Conservation (phyloP, 1,284 basidiomycete species). For the Ceraceosorus bombacis region DNA sequence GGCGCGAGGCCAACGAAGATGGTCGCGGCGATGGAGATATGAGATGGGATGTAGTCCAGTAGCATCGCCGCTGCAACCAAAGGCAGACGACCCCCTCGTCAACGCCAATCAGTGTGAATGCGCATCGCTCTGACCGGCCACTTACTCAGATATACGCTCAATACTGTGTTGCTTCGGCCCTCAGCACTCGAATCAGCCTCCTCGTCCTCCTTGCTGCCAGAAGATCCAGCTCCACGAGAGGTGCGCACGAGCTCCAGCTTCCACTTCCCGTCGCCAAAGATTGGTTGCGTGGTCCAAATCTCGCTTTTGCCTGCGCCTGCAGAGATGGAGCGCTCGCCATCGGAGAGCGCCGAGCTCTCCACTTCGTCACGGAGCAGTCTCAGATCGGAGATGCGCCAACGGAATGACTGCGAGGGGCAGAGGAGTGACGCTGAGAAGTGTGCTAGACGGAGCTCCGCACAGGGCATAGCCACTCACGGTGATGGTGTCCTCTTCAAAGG, state of each 20-base stretch:
- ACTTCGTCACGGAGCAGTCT: slow-evolving; percentile 37
- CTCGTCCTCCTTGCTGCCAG: background rate
- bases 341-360: slow-evolving; percentile 24
- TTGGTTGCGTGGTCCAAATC: slow-evolving; percentile 39
- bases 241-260: slow-evolving; percentile 40
- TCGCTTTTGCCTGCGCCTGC: slow-evolving; percentile 38
- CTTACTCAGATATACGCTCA: slow-evolving; percentile 29
- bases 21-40: slow-evolving; percentile 24
- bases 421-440: background rate
- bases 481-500: background rate
- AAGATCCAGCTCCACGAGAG: background rate
- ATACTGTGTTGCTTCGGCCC: slow-evolving; percentile 22
- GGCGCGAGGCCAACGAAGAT: slow-evolving; percentile 37
- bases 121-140: background rate
- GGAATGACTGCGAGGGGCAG: slow-evolving; percentile 20
- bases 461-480: background rate
- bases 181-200: background rate
- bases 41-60: slow-evolving; percentile 25
- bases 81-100: too few species aligned
- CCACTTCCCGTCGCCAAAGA: slow-evolving; percentile 45
- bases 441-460: background rate
- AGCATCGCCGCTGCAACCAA: slow-evolving; percentile 17
- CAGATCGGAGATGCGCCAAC: slow-evolving; percentile 36
- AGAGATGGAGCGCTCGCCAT: slow-evolving; percentile 34
- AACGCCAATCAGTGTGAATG: too few species aligned